These are phyloP conservation scores for Oxyria digyna DNA, from an alignment of 148 eudicot genomes.

Conservation along the genomic window DNA sequence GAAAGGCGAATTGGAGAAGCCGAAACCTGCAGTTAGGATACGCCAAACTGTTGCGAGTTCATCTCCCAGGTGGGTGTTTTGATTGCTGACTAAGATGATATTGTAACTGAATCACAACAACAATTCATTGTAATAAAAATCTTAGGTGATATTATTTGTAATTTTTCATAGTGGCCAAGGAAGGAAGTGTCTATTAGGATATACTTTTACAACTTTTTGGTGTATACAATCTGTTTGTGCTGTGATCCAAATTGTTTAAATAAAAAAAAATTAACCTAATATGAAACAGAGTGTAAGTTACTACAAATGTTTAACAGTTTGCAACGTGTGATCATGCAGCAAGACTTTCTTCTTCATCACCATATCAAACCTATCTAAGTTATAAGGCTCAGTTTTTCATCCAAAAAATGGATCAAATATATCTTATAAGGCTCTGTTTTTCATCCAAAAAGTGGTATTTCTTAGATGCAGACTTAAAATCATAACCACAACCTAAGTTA, in stretches of 20 bases:
- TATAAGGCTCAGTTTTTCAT: too few relatives aligned
- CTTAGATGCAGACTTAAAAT: background rate
- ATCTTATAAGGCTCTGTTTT: too few relatives aligned
- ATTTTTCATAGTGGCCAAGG: background rate
- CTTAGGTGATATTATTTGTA: background rate
- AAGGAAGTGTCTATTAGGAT: background rate
- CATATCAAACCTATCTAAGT: too few relatives aligned
- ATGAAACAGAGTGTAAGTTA: background rate
- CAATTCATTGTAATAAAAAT: background rate
- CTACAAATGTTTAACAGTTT: background rate
- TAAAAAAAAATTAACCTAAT: too few relatives aligned
- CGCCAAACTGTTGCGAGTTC: background rate
- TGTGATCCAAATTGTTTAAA: background rate
- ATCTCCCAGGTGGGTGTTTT: conserved; percentile 1
- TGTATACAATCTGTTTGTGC: background rate
- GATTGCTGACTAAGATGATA: background rate
- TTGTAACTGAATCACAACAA: background rate
- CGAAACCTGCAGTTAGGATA: background rate
- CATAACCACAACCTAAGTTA: background rate
- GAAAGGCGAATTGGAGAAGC: conserved; percentile 29
- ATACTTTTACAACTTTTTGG: background rate
- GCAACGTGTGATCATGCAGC: background rate
- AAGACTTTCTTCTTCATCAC: too few relatives aligned
- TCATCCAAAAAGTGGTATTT: background rate
- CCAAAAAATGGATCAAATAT: too few relatives aligned